Conservation (phyloP, 371 early-diverging fungal genomes). For the Mortierella sp. region DNA sequence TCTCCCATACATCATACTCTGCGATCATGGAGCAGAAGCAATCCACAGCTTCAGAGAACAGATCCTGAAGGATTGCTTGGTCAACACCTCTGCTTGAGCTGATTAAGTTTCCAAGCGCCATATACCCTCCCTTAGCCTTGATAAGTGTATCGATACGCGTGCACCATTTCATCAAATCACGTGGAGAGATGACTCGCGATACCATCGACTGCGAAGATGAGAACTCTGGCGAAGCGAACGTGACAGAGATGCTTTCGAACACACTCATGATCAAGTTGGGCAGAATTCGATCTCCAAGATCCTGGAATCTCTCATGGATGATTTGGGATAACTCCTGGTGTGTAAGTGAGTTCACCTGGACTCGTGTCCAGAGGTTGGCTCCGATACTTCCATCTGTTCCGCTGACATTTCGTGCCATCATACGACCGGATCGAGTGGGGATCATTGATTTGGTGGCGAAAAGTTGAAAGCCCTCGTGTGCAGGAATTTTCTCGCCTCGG, state of each 20-base stretch:
- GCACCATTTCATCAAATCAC: slow-evolving; percentile 93
- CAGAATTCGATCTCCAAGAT: slow-evolving; percentile 60
- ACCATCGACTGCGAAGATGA: slow-evolving; percentile 65
- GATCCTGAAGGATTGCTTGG: slow-evolving; percentile 63
- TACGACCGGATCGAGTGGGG: slow-evolving; percentile 59
- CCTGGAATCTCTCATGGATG: slow-evolving; percentile 70
- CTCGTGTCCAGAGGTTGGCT: slow-evolving; percentile 85
- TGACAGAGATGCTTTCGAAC: slow-evolving; percentile 68
- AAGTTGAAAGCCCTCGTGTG: slow-evolving; percentile 94
- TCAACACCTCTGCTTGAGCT: slow-evolving; percentile 58
- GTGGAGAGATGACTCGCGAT: slow-evolving; percentile 68
- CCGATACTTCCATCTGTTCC: slow-evolving; percentile 75
- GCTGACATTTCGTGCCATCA: slow-evolving; percentile 58
- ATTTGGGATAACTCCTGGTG: slow-evolving; percentile 75
- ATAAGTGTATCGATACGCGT: slow-evolving; percentile 68
- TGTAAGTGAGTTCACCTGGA: slow-evolving; percentile 75
- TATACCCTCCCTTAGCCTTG: slow-evolving; percentile 48
- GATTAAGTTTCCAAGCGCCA: slow-evolving; percentile 32
- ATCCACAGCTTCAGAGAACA: slow-evolving; percentile 91
- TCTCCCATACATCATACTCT: slow-evolving; percentile 73
- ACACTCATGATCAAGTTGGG: slow-evolving; percentile 71
- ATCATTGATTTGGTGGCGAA: slow-evolving; percentile 92
- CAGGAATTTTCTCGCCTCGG: slow-evolving; percentile 93
- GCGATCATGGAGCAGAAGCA: slow-evolving; percentile 90
- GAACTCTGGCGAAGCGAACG: slow-evolving; percentile 70